phyloP scores from a whole-genome alignment of 768 basidiomycete genomes.

The Termitomyces titanicus region DNA sequence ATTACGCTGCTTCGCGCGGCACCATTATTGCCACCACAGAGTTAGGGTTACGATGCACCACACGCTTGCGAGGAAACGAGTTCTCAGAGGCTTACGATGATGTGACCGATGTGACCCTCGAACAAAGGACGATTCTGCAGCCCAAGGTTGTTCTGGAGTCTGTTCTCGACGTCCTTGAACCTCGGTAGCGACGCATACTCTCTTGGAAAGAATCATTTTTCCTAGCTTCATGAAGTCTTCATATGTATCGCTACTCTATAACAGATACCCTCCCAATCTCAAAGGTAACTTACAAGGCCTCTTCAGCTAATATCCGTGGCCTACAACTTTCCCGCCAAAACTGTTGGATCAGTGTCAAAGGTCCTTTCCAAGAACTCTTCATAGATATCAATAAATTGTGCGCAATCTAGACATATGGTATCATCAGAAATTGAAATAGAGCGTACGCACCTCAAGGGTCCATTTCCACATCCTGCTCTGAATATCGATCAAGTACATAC shows the following conservation, averaged over 20 bases:
- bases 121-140: conserved; percentile 56
- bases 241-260: neutral
- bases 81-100: conserved; percentile 26
- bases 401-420: too few relatives aligned
- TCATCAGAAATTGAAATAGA: too few relatives aligned
- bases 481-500: too few relatives aligned
- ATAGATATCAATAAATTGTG: too few relatives aligned
- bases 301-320: too few relatives aligned
- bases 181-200: conserved; percentile 12
- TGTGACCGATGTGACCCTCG: conserved; percentile 41
- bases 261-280: neutral
- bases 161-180: conserved; percentile 45
- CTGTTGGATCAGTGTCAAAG: too few relatives aligned
- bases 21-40: conserved; percentile 67
- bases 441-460: too few relatives aligned
- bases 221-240: neutral
- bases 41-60: conserved; percentile 65
- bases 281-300: neutral
- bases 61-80: conserved; percentile 34
- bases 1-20: conserved; percentile 47
- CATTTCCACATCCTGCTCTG: too few relatives aligned
- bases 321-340: too few relatives aligned
- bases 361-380: too few relatives aligned
- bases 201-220: neutral
- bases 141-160: conserved; percentile 80